Evolutionary conservation across 768 basidiomycete genomes (phyloP).

Genomic region (Lanmaoa rubissima): DNA sequence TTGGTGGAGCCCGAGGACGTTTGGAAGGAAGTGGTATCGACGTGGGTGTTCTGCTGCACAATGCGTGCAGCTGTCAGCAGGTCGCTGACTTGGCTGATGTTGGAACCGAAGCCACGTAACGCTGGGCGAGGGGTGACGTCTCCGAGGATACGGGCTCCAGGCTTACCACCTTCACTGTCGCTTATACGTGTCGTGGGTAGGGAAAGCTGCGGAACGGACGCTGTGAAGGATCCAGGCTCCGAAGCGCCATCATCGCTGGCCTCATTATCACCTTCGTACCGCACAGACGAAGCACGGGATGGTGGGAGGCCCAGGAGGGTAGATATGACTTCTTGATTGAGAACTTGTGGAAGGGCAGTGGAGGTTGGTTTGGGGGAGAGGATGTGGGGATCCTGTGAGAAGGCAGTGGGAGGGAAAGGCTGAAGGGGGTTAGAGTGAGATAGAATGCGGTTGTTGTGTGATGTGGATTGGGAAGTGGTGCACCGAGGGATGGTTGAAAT

Average conservation of each 20-base stretch:
- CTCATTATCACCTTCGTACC: conserved; percentile 63
- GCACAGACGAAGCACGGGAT: conserved; percentile 37
- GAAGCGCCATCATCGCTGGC: conserved; percentile 33
- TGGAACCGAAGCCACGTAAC: conserved; percentile 35
- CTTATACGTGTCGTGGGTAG: conserved; percentile 14
- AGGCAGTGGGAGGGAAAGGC: conserved; percentile 16
- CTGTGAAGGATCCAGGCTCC: conserved; percentile 40
- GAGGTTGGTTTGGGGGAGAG: conserved; percentile 57
- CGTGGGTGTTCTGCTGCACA: conserved; percentile 15
- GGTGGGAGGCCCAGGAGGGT: conserved; percentile 56
- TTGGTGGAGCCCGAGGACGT: background rate
- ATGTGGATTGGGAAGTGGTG: conserved; percentile 11
- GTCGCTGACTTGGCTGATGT: conserved; percentile 30
- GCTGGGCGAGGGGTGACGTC: conserved; percentile 68
- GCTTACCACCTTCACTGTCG: conserved; percentile 20
- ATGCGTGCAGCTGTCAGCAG: conserved; percentile 25
- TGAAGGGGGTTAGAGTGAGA: conserved; percentile 8
- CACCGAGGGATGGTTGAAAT: conserved; percentile 13
- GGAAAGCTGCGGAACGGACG: conserved; percentile 38
- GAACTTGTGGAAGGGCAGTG: conserved; percentile 56
- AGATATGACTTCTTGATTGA: conserved; percentile 69
- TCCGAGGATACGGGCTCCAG: conserved; percentile 24
- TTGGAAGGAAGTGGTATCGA: conserved; percentile 4
- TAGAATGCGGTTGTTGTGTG: conserved; percentile 3
- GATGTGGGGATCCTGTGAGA: conserved; percentile 38